Percentiles rank a stretch among this genome's conserved stretches.
Evolutionary conservation across 2,329 filamentous ascomycete species (phyloP).

Genomic region (Bipolaris victoriae): DNA sequence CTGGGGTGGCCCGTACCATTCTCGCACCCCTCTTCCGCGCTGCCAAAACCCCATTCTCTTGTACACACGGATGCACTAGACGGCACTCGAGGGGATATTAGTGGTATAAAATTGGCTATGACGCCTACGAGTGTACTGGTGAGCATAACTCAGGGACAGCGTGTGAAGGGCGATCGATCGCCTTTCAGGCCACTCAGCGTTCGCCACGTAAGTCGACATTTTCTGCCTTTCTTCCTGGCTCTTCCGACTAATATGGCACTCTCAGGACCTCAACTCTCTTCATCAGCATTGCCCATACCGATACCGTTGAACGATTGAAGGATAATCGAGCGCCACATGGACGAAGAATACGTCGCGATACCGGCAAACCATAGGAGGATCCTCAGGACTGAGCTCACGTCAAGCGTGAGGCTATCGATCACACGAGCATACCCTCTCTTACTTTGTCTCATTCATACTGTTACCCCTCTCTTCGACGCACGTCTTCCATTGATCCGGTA

Average conservation of each 20-base stretch:
- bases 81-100: conserved; percentile 11
- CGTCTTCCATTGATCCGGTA: not conserved
- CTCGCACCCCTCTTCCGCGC: conserved; percentile 20
- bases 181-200: conserved; percentile 51
- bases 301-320: conserved; percentile 13
- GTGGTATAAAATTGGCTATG: conserved; percentile 15
- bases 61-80: not conserved
- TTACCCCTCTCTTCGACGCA: not conserved
- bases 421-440: not conserved
- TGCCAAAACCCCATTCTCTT: not conserved
- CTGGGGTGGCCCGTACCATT: conserved; percentile 28
- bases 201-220: conserved; percentile 48
- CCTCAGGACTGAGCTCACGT: conserved; percentile 15
- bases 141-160: conserved; percentile 7
- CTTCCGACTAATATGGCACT: conserved; percentile 30
- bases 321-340: conserved; percentile 19
- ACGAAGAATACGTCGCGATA: conserved; percentile 30
- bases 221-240: conserved; percentile 27
- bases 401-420: not conserved
- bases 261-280: conserved; percentile 15
- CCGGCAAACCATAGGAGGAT: conserved; percentile 23
- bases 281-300: conserved; percentile 2
- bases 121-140: conserved; percentile 15
- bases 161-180: conserved; percentile 42
- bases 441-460: not conserved